Base-by-base conservation (phyloP, 768 basidiomycete species). In the Suillus placidus region DNA sequence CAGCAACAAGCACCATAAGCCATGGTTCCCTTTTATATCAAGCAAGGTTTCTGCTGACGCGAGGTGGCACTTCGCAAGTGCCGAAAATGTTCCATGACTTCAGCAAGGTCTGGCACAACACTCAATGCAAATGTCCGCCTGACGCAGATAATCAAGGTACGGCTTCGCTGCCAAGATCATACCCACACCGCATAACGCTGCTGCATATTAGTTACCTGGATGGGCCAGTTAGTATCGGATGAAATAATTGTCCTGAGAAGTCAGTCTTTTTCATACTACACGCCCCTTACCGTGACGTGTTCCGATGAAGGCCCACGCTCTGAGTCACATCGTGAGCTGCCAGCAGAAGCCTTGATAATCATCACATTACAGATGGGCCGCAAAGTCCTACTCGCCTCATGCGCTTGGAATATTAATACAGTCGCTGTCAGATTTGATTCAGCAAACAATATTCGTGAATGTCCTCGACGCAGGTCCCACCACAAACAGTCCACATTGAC, bases 401-500 rank as follows among this genome's bases (percentile, higher is more conserved):
- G 20, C 12, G 10, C 1, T 34, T 35, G 34, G 20, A 51, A 51
- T n/a, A 55, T 55, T 16, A 6, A 55, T 55, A 35, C 35, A 35
- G 6, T 13, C n/a, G 20, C 20, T 55, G 12, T 20, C 20, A 6
- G 18, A 12, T 35, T n/a, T 35, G 6, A n/a, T 35, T 55, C 54
- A n/a, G 12, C 20, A 2, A 5, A 13, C 20, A 10, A 34, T 34
- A 34, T 34, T 34, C 20, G n/a, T 55, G 54, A 55, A 55, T 55
- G 54, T 34, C 20, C 34, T 55, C 20, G 35, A 35, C 12, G 12
- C 34, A n/a, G 3, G 20, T 14, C 20, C 12, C 1, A 34, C 5
- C 20, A 13, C 35, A 34, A 20, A 12, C 2, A 7, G 0, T n/a
- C 6, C 2, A 6, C 3, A 0, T n/a, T 35, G 12, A 55, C 20